Conservation (phyloP, 768 basidiomycete genomes). For the Flagelloscypha sp. region DNA sequence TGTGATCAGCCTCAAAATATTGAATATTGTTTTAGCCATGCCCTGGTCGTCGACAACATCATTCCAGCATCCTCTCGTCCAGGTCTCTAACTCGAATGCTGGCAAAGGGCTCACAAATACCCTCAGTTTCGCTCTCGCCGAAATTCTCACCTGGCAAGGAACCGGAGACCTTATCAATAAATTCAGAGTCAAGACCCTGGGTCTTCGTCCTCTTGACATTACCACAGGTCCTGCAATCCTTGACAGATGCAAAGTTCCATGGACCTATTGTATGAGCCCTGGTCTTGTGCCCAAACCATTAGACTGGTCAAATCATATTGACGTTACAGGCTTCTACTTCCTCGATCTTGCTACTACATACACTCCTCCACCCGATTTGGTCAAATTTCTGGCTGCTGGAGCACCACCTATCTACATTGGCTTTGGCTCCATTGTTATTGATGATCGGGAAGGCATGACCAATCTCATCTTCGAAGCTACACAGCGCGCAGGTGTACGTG, state of each 20-base stretch:
- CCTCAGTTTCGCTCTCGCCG: slow-evolving; percentile 32
- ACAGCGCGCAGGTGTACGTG: slow-evolving; percentile 27
- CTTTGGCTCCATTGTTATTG: slow-evolving; percentile 34
- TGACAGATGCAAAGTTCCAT: slow-evolving; percentile 31
- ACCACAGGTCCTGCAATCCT: slow-evolving; percentile 27
- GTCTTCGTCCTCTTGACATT: slow-evolving; percentile 25
- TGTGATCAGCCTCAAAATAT: background rate
- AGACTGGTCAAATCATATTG: slow-evolving; percentile 36
- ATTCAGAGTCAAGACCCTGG: slow-evolving; percentile 29
- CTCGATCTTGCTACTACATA: slow-evolving; percentile 24
- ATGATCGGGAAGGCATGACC: slow-evolving; percentile 25
- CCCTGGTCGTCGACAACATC: slow-evolving; percentile 35
- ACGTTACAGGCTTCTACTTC: slow-evolving; percentile 37
- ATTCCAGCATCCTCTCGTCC: slow-evolving; percentile 40
- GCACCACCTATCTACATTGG: slow-evolving; percentile 34
- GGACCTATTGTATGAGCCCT: slow-evolving; percentile 34
- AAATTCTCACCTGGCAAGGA: slow-evolving; percentile 34
- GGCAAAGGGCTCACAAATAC: slow-evolving; percentile 32
- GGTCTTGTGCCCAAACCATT: slow-evolving; percentile 30
- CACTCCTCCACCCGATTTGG: slow-evolving; percentile 23
- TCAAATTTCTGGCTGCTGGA: slow-evolving; percentile 24
- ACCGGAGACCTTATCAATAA: slow-evolving; percentile 35
- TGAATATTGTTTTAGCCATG: slow-evolving; percentile 23
- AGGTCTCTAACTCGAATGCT: slow-evolving; percentile 29
- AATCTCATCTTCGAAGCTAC: slow-evolving; percentile 33